These are phyloP conservation scores for Aspergillus oerlinghausenensis DNA, from an alignment of 2,329 filamentous ascomycete species.

Conservation along the genomic window DNA sequence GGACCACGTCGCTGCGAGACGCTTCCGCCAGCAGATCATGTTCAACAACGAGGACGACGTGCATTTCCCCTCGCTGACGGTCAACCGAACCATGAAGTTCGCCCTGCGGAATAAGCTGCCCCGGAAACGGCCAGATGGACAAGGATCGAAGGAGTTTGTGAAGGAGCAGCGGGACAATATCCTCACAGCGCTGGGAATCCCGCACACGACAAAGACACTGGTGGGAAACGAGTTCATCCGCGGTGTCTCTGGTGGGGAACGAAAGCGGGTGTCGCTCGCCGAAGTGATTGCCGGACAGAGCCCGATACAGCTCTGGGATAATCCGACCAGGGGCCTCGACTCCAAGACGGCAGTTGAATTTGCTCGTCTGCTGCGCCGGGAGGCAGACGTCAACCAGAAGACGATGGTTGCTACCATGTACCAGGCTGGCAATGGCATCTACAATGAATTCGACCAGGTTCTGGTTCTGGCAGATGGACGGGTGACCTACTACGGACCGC, in stretches of 20 bases:
- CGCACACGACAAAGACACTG: slow-evolving; percentile 57
- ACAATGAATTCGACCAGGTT: slow-evolving; percentile 65
- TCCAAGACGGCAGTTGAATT: slow-evolving; percentile 60
- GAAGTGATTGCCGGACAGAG: slow-evolving; percentile 50
- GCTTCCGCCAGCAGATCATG: slow-evolving; percentile 45
- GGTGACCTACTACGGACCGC: slow-evolving; percentile 60
- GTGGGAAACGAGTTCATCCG: slow-evolving; percentile 63
- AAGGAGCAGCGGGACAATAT: slow-evolving; percentile 30
- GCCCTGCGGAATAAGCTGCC: slow-evolving; percentile 53
- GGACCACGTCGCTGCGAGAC: slow-evolving; percentile 42
- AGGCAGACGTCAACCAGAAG: slow-evolving; percentile 57
- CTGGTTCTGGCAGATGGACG: slow-evolving; percentile 61
- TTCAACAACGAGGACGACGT: slow-evolving; percentile 74
- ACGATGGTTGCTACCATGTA: slow-evolving; percentile 61
- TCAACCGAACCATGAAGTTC: slow-evolving; percentile 69
- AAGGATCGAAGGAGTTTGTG: slow-evolving; percentile 24
- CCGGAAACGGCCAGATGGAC: slow-evolving; percentile 20
- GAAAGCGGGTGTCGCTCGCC: slow-evolving; percentile 64
- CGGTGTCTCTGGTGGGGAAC: slow-evolving; percentile 63
- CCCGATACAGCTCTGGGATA: slow-evolving; percentile 62
- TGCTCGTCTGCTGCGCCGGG: slow-evolving; percentile 52
- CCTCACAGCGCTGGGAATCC: slow-evolving; percentile 26
- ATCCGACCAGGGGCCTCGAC: slow-evolving; percentile 61
- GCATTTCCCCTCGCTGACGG: slow-evolving; percentile 70
- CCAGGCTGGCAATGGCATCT: slow-evolving; percentile 65